Conservation (phyloP, 176 grass and related monocot genomes). For the Hsuehochloa calcarea region DNA sequence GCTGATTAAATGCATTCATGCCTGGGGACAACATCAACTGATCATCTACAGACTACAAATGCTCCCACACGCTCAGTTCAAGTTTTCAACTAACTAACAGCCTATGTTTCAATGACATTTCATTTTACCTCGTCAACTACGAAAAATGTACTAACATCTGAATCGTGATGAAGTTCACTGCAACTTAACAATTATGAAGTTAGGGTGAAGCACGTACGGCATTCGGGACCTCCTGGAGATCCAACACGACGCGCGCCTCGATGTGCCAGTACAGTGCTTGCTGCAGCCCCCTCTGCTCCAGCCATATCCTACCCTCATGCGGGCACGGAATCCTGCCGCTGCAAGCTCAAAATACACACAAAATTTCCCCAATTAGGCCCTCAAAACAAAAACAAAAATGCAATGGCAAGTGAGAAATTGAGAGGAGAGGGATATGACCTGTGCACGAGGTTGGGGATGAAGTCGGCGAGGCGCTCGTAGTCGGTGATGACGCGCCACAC, state of each 20-base stretch:
- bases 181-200: background rate
- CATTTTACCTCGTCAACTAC: background rate
- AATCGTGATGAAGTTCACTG: background rate
- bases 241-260: conserved; percentile 85
- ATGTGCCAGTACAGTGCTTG: conserved; percentile 94
- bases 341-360: background rate
- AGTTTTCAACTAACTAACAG: background rate
- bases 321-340: conserved; percentile 95
- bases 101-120: background rate
- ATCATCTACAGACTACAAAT: background rate
- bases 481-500: conserved; percentile 93
- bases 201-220: conserved; percentile 42
- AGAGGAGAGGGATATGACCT: conserved; percentile 33
- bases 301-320: conserved; percentile 80
- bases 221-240: conserved; percentile 74
- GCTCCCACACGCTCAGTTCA: background rate
- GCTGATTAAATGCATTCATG: background rate
- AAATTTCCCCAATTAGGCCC: conserved; percentile 10
- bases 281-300: conserved; percentile 89
- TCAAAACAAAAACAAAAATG: background rate
- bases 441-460: conserved; percentile 90
- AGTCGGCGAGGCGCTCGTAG: conserved; percentile 90
- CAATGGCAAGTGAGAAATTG: background rate
- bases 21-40: background rate
- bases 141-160: background rate